Conservation (phyloP, 1,284 basidiomycete species). For the Lignosus rhinocerotis region DNA sequence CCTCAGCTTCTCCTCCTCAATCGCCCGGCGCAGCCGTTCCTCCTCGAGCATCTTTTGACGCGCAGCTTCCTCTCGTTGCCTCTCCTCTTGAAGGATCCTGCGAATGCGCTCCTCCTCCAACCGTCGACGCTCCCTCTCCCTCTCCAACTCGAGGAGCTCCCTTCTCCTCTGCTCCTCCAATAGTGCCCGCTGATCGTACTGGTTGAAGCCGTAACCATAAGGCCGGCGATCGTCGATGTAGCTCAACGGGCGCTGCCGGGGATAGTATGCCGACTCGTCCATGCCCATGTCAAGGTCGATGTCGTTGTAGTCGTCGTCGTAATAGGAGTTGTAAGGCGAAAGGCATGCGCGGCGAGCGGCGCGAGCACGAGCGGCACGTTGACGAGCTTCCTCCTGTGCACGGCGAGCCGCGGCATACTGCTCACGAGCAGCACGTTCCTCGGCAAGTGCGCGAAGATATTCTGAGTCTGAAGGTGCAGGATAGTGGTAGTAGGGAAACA, state of each 20-base stretch:
- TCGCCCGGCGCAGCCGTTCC: constrained; percentile 14
- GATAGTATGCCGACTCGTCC: constrained; percentile 15
- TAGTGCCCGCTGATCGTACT: constrained; percentile 21
- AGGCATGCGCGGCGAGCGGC: constrained; percentile 28
- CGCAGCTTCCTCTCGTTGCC: constrained; percentile 26
- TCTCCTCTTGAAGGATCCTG: constrained; percentile 25
- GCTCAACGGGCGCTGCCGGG: constrained; percentile 7
- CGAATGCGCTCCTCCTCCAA: constrained; percentile 26
- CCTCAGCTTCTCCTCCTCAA: constrained; percentile 21
- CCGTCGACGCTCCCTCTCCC: constrained; percentile 24
- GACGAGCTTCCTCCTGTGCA: constrained; percentile 33
- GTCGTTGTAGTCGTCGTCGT: constrained; percentile 22
- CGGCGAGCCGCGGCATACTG: constrained; percentile 34
- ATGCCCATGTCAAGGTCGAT: constrained; percentile 10
- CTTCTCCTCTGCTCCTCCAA: constrained; percentile 24
- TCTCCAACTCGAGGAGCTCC: constrained; percentile 26
- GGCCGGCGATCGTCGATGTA: neutral
- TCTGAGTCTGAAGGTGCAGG: constrained; percentile 21
- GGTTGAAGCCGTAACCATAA: constrained; percentile 12
- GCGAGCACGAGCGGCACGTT: constrained; percentile 33
- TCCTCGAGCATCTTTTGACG: constrained; percentile 22
- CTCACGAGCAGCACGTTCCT: constrained; percentile 34
- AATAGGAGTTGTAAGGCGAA: constrained; percentile 28
- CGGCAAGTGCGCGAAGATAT: constrained; percentile 33
- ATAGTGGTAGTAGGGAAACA: constrained; percentile 20